Evolutionary conservation across 2,329 filamentous ascomycete species (phyloP), one percentile per base, ranked within the genome.

Genomic region (Pseudogymnoascus sp.): DNA sequence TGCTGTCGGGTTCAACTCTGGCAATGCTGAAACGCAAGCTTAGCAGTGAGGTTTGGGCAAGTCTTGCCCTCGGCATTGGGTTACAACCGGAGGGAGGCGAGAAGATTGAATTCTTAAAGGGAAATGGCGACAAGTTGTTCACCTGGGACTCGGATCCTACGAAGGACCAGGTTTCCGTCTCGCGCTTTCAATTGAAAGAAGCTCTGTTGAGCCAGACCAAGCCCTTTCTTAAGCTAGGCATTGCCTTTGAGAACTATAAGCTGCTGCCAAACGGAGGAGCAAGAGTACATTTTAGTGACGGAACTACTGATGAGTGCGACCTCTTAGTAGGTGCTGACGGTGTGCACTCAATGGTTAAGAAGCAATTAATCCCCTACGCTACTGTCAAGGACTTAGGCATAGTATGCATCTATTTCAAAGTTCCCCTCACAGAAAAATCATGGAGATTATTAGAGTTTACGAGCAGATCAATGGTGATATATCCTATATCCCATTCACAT

Each of bases 291-390:
- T 65, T 65, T 28, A 44, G 21, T 33, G 50, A 65, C 31, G 61
- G 63, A 15, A 44, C 31, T 42, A 26, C 23, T 9, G n/a, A 44
- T 38, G 47, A 63, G 61, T 65, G 63, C 26, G 63, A 65, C 26
- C 82, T 97, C 0, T 82, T 97, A 1, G 86, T 97, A 9, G 93
- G 93, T 1, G 93, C 93, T 5, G 93, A 97, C 69, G 93, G 93
- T 15, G 90, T 91, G 36, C 96, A 96, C 75, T 95, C 90, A 69
- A 93, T 91, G 0, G 93, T 97, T 17, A 86, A 93, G 31, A 36
- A 42, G 8, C 70, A 71, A 44, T 62, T 72, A 10, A 57, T 72
- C 15, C 70, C 70, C 1, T 40, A 64, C n/a, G 61, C 68, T 3
- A 67, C 19, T 23, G 65, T 70, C 15, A 61, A 60, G 21, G 47